Conservation (phyloP, 306 rosid genomes). For the Morella rubra region DNA sequence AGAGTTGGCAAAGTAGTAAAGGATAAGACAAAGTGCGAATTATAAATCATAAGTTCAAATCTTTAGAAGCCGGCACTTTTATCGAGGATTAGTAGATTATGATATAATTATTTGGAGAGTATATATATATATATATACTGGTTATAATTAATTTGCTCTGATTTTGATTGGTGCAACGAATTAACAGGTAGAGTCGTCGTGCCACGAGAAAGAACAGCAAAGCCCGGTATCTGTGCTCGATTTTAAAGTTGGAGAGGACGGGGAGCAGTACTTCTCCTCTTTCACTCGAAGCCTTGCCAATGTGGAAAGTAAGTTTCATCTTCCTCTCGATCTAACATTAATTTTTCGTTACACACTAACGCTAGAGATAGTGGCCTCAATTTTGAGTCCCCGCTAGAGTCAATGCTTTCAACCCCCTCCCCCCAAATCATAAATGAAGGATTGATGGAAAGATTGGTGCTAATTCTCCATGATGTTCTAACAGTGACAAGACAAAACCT, state of each 20-base stretch:
- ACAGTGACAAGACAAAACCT: constrained; percentile 57
- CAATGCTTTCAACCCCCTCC: too few relatives aligned
- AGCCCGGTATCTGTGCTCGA: constrained; percentile 71
- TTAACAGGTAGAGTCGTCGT: constrained; percentile 26
- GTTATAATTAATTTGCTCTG: background rate
- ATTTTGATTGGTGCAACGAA: constrained; percentile 5
- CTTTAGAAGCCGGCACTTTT: too few relatives aligned
- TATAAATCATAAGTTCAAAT: too few relatives aligned
- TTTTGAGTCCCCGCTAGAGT: too few relatives aligned
- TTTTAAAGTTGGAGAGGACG: constrained; percentile 45
- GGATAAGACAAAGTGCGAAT: too few relatives aligned
- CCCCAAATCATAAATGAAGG: too few relatives aligned
- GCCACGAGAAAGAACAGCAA: constrained; percentile 51
- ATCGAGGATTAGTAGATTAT: too few relatives aligned
- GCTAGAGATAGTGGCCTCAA: too few relatives aligned
- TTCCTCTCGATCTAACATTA: too few relatives aligned
- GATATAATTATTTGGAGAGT: background rate
- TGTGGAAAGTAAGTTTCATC: constrained; percentile 46
- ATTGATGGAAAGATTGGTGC: constrained; percentile 6
- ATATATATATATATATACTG: background rate
- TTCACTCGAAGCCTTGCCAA: constrained; percentile 51
- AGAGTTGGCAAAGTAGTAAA: too few relatives aligned
- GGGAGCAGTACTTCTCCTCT: constrained; percentile 29
- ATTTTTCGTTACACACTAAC: too few relatives aligned
- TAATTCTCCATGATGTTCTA: constrained; percentile 14